These are phyloP conservation scores for Alternaria burnsii DNA, from an alignment of 2,329 filamentous ascomycete species.

Conservation along the genomic window DNA sequence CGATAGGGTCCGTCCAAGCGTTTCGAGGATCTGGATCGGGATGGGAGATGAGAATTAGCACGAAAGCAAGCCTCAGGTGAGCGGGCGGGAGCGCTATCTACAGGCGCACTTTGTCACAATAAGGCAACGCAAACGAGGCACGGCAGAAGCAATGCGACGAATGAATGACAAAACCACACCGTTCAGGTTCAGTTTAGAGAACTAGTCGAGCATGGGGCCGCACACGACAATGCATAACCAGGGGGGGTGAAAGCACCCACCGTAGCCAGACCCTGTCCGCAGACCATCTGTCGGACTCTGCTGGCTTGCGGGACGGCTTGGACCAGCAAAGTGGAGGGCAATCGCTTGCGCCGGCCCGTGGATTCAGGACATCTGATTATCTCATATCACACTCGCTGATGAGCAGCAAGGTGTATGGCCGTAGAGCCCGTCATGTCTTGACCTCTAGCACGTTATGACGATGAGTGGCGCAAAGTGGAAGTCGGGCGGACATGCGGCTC, in stretches of 20 bases:
- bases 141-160: slow-evolving; percentile 49
- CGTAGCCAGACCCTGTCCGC: slow-evolving; percentile 45
- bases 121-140: slow-evolving; percentile 51
- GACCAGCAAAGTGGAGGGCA: slow-evolving; percentile 47
- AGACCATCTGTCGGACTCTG: slow-evolving; percentile 46
- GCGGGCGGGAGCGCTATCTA: slow-evolving; percentile 48
- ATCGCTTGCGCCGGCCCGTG: slow-evolving; percentile 50
- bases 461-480: slow-evolving; percentile 15
- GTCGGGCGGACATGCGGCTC: slow-evolving; percentile 41
- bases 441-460: slow-evolving; percentile 5
- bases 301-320: slow-evolving; percentile 52
- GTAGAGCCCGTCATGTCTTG: slow-evolving; percentile 14
- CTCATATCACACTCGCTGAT: slow-evolving; percentile 23
- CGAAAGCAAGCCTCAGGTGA: slow-evolving; percentile 49
- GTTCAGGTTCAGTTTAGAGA: slow-evolving; percentile 45
- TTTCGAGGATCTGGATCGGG: slow-evolving; percentile 53
- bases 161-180: slow-evolving; percentile 49
- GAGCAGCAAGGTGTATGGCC: slow-evolving; percentile 14
- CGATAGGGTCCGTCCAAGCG: slow-evolving; percentile 54
- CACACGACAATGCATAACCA: slow-evolving; percentile 45
- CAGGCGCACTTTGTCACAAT: slow-evolving; percentile 49
- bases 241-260: slow-evolving; percentile 44
- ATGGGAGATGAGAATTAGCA: slow-evolving; percentile 45
- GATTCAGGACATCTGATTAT: slow-evolving; percentile 22
- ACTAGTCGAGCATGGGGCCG: slow-evolving; percentile 43